These are phyloP conservation scores for Pythium aquatile DNA, from an alignment of 352 stramenopile species.

Conservation along the genomic window DNA sequence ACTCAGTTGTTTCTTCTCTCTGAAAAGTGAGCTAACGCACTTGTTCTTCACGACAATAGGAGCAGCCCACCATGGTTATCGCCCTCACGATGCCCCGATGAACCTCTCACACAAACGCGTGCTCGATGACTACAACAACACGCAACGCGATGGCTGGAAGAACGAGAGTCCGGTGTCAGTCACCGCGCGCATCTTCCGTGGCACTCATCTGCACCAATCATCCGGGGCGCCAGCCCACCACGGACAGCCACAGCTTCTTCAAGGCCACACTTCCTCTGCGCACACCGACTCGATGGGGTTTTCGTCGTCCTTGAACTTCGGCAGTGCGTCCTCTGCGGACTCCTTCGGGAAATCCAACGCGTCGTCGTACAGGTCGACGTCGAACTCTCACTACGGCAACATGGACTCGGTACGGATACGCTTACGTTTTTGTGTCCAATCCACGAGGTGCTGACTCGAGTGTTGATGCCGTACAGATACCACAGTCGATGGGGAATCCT, in stretches of 20 bases:
- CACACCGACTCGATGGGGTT: conserved; percentile 17
- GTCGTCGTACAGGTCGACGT: conserved; percentile 46
- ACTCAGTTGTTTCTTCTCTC: background rate
- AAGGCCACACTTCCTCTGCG: conserved; percentile 9
- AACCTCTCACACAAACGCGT: conserved; percentile 31
- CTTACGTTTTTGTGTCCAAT: background rate
- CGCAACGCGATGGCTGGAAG: conserved; percentile 27
- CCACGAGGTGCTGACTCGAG: background rate
- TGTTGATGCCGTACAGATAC: conserved; percentile 10
- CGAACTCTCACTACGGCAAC: conserved; percentile 48
- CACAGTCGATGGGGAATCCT: conserved; percentile 17
- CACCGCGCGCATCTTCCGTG: conserved; percentile 28
- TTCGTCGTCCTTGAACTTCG: conserved; percentile 14
- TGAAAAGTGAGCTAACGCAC: background rate
- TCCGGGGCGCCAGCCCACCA: conserved; percentile 33
- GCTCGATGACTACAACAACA: conserved; percentile 26
- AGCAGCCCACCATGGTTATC: conserved; percentile 9
- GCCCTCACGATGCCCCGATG: conserved; percentile 23
- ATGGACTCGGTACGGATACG: conserved; percentile 53
- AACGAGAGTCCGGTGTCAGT: conserved; percentile 32
- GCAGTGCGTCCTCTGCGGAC: conserved; percentile 22
- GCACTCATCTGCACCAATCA: conserved; percentile 31
- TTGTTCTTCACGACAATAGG: background rate
- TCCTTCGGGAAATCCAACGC: conserved; percentile 33
- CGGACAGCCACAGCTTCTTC: conserved; percentile 20